Conservation (phyloP, 108 stramenopile genomes). For the Skeletonema potamos region DNA sequence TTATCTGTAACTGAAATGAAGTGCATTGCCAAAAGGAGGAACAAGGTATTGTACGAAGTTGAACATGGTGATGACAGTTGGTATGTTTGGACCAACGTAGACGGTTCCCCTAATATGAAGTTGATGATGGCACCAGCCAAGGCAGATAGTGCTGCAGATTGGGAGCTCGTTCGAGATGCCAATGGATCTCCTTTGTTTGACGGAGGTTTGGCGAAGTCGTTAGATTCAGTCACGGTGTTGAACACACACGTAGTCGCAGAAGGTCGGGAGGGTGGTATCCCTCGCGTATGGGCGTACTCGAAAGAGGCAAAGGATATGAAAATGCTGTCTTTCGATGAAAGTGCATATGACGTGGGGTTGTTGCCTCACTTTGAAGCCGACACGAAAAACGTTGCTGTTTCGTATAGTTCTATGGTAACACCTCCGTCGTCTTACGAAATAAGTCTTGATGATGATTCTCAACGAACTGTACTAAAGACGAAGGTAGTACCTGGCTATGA, state of each 20-base stretch:
- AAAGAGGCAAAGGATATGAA: slow-evolving; percentile 45
- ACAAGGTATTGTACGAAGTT: slow-evolving; percentile 71
- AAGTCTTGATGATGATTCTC: slow-evolving; percentile 46
- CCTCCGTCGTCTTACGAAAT: slow-evolving; percentile 68
- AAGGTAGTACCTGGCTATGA: slow-evolving; percentile 88
- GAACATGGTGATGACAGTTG: slow-evolving; percentile 65
- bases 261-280: slow-evolving; percentile 70
- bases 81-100: slow-evolving; percentile 65
- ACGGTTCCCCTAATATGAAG: slow-evolving; percentile 65
- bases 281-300: slow-evolving; percentile 65
- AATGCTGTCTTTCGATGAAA: slow-evolving; percentile 74
- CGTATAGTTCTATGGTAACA: slow-evolving; percentile 85
- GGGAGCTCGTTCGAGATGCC: slow-evolving; percentile 34
- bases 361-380: slow-evolving; percentile 70
- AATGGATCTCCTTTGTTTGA: slow-evolving; percentile 54
- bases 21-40: slow-evolving; percentile 66
- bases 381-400: slow-evolving; percentile 64
- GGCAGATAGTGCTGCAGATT: slow-evolving; percentile 38
- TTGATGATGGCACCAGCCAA: slow-evolving; percentile 77
- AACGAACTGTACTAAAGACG: slow-evolving; percentile 67
- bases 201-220: slow-evolving; percentile 53
- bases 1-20: slow-evolving; percentile 33
- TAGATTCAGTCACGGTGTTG: slow-evolving; percentile 60
- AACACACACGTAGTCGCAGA: slow-evolving; percentile 52
- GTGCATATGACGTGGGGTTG: slow-evolving; percentile 74